phyloP scores from a whole-genome alignment of 768 basidiomycete genomes.

The Leucocoprinus sp. region DNA sequence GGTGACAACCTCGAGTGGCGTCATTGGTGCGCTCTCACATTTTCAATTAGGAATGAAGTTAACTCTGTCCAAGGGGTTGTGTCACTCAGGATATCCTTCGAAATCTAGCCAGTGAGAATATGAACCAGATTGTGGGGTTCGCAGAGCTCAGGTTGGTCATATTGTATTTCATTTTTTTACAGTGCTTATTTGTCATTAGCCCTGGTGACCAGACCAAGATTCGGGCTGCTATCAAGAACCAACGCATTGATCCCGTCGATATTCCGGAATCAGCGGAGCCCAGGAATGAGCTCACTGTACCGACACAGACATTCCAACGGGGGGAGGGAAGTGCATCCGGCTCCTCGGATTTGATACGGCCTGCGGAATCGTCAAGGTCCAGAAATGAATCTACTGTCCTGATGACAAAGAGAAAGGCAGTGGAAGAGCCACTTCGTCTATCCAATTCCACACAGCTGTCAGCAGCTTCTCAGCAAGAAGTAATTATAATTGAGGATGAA shows the following conservation, averaged over 20 bases:
- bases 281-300: not conserved
- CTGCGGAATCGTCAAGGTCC: constrained; percentile 32
- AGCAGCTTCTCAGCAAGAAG: constrained; percentile 12
- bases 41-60: not conserved
- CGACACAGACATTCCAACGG: too few species aligned
- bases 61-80: constrained; percentile 48
- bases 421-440: not conserved
- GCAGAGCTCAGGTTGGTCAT: constrained; percentile 37
- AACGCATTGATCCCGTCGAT: constrained; percentile 50
- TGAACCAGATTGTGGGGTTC: constrained; percentile 45
- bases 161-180: not conserved
- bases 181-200: constrained; percentile 23
- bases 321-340: too few species aligned
- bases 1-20: constrained; percentile 68
- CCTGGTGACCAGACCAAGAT: constrained; percentile 58
- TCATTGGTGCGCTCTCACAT: constrained; percentile 49
- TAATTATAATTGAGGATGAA: constrained; percentile 35
- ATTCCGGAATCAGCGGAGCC: constrained; percentile 38
- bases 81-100: constrained; percentile 52
- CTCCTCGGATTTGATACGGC: too few species aligned
- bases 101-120: constrained; percentile 33
- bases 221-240: constrained; percentile 43
- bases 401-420: constrained; percentile 11
- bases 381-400: not conserved
- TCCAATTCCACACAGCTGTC: not conserved